Evolutionary conservation across 2,329 filamentous ascomycete species (phyloP).

Genomic region (Venturia oleaginea): DNA sequence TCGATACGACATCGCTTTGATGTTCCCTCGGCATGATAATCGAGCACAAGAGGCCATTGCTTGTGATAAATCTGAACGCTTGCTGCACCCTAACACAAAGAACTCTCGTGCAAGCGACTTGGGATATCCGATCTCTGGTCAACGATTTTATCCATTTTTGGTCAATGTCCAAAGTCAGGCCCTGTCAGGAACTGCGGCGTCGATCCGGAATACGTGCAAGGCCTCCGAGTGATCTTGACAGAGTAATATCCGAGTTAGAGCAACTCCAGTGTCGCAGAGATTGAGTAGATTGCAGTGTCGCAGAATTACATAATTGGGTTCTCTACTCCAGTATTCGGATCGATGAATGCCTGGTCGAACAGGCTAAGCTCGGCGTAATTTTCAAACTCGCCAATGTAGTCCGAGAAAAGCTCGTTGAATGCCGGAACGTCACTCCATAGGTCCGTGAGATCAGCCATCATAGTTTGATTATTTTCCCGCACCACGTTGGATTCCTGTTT

Average conservation of each 20-base stretch:
- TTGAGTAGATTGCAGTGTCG: not conserved
- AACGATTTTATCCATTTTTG: too few species aligned
- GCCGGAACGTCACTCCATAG: not conserved
- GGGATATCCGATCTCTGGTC: not conserved
- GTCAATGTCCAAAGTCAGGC: too few species aligned
- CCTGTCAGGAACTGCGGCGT: too few species aligned
- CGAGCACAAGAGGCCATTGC: not conserved
- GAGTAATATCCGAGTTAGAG: not conserved
- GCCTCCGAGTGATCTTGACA: not conserved
- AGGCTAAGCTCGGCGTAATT: constrained; percentile 1
- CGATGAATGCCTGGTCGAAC: constrained; percentile 1
- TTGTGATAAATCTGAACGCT: not conserved
- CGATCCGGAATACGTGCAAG: too few species aligned
- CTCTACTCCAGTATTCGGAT: not conserved
- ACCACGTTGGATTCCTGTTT: not conserved
- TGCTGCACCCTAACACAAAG: not conserved
- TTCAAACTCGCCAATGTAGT: not conserved
- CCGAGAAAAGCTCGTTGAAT: not conserved
- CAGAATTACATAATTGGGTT: not conserved
- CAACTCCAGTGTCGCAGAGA: too few species aligned
- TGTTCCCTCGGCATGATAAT: not conserved
- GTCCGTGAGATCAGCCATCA: not conserved
- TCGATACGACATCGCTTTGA: not conserved
- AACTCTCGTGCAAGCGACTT: not conserved
- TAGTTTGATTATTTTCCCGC: not conserved